Conservation (phyloP, 495 filamentous ascomycete genomes). For the Parmelia sp. region DNA sequence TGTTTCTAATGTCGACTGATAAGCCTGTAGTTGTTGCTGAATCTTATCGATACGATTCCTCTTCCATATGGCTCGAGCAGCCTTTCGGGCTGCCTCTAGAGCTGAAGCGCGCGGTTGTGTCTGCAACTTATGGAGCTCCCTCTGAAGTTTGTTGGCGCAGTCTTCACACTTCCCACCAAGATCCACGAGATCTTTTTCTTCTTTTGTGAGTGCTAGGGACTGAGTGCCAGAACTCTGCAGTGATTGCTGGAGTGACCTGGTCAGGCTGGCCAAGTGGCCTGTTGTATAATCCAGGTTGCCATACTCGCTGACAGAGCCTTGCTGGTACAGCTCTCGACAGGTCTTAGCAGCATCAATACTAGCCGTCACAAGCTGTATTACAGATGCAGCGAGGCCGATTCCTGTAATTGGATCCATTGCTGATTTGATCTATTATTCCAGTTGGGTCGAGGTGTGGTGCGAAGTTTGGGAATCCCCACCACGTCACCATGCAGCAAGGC, state of each 20-base stretch:
- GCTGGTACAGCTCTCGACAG: slow-evolving; percentile 16
- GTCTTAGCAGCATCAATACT: slow-evolving; percentile 14
- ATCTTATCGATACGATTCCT: not conserved
- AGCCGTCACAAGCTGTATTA: slow-evolving; percentile 30
- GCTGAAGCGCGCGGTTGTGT: not conserved
- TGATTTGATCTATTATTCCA: no score
- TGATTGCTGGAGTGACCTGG: slow-evolving; percentile 5
- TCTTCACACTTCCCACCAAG: slow-evolving; percentile 6
- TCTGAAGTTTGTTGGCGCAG: slow-evolving; percentile 11
- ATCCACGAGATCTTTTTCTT: slow-evolving; percentile 7
- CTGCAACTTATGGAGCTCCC: slow-evolving; percentile 3
- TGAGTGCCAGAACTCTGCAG: not conserved
- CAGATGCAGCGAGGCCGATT: slow-evolving; percentile 31
- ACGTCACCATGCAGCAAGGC: no score
- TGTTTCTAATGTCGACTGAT: no score
- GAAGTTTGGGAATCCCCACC: no score
- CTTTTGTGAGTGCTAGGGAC: not conserved
- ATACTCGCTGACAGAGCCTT: slow-evolving; percentile 7
- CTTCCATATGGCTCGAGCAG: slow-evolving; percentile 15
- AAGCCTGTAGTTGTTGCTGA: no score
- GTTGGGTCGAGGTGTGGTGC: no score
- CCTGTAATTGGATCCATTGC: slow-evolving; percentile 28
- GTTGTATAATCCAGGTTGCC: slow-evolving; percentile 1
- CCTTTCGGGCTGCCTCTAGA: not conserved
- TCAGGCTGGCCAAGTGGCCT: slow-evolving; percentile 1